phyloP scores from a whole-genome alignment of 176 grass and related monocot genomes.

The Rhynchospora breviuscula region DNA sequence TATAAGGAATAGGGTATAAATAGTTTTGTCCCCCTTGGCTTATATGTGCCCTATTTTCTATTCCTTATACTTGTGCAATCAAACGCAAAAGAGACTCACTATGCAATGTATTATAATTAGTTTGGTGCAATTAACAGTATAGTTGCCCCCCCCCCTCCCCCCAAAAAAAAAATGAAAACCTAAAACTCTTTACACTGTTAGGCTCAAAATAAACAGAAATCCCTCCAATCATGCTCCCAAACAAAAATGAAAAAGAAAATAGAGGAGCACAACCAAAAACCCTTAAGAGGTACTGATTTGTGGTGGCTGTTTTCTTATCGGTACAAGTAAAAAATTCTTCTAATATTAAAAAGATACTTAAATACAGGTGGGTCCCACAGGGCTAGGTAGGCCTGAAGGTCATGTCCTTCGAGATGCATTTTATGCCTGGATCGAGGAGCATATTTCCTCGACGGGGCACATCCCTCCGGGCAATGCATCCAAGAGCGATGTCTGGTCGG shows the following conservation, averaged over 20 bases:
- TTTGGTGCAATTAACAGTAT: not conserved
- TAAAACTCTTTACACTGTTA: not conserved
- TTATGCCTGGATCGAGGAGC: conserved; percentile 79
- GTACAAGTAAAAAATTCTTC: not conserved
- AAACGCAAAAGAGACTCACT: too few species aligned
- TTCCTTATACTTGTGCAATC: too few species aligned
- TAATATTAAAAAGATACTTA: not conserved
- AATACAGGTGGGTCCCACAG: conserved; percentile 45
- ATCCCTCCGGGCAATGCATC: conserved; percentile 75
- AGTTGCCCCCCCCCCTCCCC: not conserved
- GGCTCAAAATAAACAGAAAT: not conserved
- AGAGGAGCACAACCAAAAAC: not conserved
- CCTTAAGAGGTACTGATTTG: not conserved
- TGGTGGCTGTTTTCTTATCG: not conserved
- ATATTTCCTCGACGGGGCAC: conserved; percentile 54
- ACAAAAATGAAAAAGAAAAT: not conserved
- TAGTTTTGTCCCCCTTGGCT: too few species aligned
- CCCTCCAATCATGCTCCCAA: not conserved
- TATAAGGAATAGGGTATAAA: too few species aligned
- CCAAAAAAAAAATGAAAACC: too few species aligned
- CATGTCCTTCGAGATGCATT: conserved; percentile 48
- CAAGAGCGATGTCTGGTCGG: conserved; percentile 58
- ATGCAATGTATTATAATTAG: too few species aligned
- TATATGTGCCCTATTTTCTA: too few species aligned
- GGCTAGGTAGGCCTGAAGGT: conserved; percentile 37